Evolutionary conservation across 257 asterid species (phyloP).

Genomic region (Nicotiana noctiflora): DNA sequence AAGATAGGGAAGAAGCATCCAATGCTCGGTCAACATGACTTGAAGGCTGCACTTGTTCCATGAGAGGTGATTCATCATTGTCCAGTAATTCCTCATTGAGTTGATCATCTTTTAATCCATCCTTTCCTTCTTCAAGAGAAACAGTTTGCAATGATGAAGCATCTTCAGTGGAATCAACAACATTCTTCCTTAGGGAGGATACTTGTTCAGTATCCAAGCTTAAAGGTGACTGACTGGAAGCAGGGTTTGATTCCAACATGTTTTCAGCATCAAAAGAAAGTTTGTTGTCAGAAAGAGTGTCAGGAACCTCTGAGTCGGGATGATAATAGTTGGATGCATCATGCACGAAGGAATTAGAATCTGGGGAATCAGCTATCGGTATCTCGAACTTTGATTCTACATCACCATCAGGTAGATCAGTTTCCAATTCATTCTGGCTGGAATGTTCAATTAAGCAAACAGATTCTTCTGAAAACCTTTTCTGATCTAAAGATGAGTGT

Average conservation of each 20-base stretch:
- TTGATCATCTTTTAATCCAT: constrained; percentile 22
- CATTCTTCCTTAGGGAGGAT: constrained; percentile 19
- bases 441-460: constrained; percentile 24
- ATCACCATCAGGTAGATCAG: constrained; percentile 21
- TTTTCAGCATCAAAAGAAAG: constrained; percentile 26
- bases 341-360: constrained; percentile 15
- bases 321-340: not conserved
- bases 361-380: constrained; percentile 22
- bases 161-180: constrained; percentile 12
- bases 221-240: constrained; percentile 23
- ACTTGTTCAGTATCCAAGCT: constrained; percentile 29
- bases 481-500: constrained; percentile 22
- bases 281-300: constrained; percentile 10
- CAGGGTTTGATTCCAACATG: constrained; percentile 15
- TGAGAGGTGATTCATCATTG: constrained; percentile 14
- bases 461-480: constrained; percentile 23
- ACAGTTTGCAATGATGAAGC: constrained; percentile 13
- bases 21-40: constrained; percentile 20
- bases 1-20: constrained; percentile 17
- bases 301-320: constrained; percentile 26
- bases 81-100: constrained; percentile 23
- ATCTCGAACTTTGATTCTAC: constrained; percentile 13
- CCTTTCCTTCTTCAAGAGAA: constrained; percentile 25
- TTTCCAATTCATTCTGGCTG: constrained; percentile 25
- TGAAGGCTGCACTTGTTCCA: constrained; percentile 19